Conservation (phyloP, 2,329 filamentous ascomycete species). For the Beauveria brongniartii region DNA sequence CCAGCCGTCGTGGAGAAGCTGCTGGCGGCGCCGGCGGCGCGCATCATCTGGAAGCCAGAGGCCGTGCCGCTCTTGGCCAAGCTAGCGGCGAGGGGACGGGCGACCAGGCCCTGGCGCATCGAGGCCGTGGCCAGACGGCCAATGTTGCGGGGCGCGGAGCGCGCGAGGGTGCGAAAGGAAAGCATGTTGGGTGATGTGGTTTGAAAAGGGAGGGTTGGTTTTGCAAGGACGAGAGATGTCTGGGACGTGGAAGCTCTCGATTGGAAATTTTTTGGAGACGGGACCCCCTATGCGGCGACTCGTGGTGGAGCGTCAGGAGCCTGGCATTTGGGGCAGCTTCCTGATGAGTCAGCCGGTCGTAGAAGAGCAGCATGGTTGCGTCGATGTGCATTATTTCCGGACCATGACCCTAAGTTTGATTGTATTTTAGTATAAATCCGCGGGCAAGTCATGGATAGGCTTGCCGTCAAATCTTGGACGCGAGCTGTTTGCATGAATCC, state of each 20-base stretch:
- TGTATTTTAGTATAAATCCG: too few species aligned
- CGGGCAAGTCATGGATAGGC: too few species aligned
- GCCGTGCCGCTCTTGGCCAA: slow-evolving; percentile 17
- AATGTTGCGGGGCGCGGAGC: slow-evolving; percentile 57
- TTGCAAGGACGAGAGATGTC: neutral
- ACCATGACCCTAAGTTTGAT: too few species aligned
- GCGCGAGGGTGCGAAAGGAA: slow-evolving; percentile 57
- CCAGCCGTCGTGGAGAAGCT: slow-evolving; percentile 39
- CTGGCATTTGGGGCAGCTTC: slow-evolving; percentile 6
- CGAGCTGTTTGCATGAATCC: too few species aligned
- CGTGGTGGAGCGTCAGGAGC: neutral
- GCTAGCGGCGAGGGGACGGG: slow-evolving; percentile 33
- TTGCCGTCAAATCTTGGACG: too few species aligned
- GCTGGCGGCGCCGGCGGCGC: slow-evolving; percentile 34
- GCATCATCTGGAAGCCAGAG: slow-evolving; percentile 14
- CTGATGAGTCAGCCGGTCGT: slow-evolving; percentile 2
- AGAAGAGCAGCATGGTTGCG: neutral
- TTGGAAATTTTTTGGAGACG: slow-evolving; percentile 1
- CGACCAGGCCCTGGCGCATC: slow-evolving; percentile 38
- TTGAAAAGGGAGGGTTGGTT: too few species aligned
- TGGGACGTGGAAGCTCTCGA: neutral
- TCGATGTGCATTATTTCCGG: neutral
- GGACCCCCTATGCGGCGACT: neutral
- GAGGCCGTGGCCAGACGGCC: slow-evolving; percentile 48
- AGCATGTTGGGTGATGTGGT: slow-evolving; percentile 44